A percentile compares a stretch with the other conserved stretches of the same genome.
phyloP scores from a whole-genome alignment of 2,329 filamentous ascomycete genomes.

The Penicillium frequentans region DNA sequence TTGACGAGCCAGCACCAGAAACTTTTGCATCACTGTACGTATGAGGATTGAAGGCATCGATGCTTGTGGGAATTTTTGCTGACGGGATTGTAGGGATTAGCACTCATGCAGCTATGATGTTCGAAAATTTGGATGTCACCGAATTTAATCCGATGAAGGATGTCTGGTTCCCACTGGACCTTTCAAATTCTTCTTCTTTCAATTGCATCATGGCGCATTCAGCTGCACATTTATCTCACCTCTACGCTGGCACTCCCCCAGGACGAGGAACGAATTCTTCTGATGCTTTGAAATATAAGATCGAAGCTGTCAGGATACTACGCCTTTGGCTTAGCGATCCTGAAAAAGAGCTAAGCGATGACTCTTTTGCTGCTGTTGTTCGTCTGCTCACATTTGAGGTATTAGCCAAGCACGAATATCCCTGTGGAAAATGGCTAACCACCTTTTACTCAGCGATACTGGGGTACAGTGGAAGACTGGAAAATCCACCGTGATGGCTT shows the following conservation, averaged over 20 bases:
- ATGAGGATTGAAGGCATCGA: not conserved
- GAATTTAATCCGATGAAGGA: slow-evolving; percentile 43
- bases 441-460: slow-evolving; percentile 28
- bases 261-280: slow-evolving; percentile 22
- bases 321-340: slow-evolving; percentile 34
- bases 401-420: not conserved
- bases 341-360: slow-evolving; percentile 32
- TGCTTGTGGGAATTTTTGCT: not conserved
- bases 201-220: slow-evolving; percentile 45
- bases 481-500: slow-evolving; percentile 34
- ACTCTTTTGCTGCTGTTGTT: slow-evolving; percentile 34
- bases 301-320: slow-evolving; percentile 38
- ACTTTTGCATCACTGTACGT: slow-evolving; percentile 39
- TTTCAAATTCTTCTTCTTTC: slow-evolving; percentile 44
- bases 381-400: slow-evolving; percentile 37
- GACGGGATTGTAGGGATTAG: slow-evolving; percentile 25
- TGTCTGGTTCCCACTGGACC: slow-evolving; percentile 42
- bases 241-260: slow-evolving; percentile 30
- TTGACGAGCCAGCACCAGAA: slow-evolving; percentile 37
- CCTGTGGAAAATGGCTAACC: not conserved
- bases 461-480: slow-evolving; percentile 35
- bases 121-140: slow-evolving; percentile 24
- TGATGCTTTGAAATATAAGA: slow-evolving; percentile 32
- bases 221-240: slow-evolving; percentile 39
- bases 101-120: slow-evolving; percentile 35